Conservation (phyloP, 371 early-diverging fungal species). For the Mucor indicus region DNA sequence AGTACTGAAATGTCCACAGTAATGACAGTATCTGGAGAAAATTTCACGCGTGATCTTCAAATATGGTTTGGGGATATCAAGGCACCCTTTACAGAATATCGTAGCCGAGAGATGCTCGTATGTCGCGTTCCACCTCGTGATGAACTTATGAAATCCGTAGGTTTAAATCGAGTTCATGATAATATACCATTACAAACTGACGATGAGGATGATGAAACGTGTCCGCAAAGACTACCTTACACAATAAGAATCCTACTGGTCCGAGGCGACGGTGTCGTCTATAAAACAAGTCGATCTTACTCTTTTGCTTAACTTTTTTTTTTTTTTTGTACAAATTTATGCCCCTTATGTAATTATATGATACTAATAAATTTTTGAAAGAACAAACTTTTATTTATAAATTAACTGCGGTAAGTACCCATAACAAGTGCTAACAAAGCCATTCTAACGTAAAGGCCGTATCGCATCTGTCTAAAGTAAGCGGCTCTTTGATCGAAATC, state of each 20-base stretch:
- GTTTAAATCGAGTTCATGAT: too few species aligned
- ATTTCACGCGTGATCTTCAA: conserved; percentile 64
- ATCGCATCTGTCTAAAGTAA: conserved; percentile 96
- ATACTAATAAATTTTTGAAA: too few species aligned
- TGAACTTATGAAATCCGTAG: too few species aligned
- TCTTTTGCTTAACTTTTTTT: conserved; percentile 2
- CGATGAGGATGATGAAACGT: not conserved
- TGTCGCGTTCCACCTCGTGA: conserved; percentile 38
- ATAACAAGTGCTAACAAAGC: conserved; percentile 87
- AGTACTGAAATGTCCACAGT: too few species aligned
- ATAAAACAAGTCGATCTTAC: conserved; percentile 43
- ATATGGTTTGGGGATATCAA: conserved; percentile 66
- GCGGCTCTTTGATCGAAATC: conserved; percentile 96
- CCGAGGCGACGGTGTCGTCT: conserved; percentile 63
- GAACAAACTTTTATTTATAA: conserved; percentile 17
- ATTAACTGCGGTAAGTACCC: conserved; percentile 39
- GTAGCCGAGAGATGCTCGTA: conserved; percentile 33
- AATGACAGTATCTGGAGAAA: conserved; percentile 46
- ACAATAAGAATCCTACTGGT: conserved; percentile 57
- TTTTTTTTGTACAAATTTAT: too few species aligned
- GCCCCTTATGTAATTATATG: too few species aligned
- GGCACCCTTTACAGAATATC: conserved; percentile 29
- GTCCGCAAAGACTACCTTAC: conserved; percentile 10
- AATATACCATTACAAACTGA: not conserved
- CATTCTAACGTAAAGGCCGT: conserved; percentile 97